Conservation (phyloP, 192 early-diverging fungal genomes). For the Backusella circina region DNA sequence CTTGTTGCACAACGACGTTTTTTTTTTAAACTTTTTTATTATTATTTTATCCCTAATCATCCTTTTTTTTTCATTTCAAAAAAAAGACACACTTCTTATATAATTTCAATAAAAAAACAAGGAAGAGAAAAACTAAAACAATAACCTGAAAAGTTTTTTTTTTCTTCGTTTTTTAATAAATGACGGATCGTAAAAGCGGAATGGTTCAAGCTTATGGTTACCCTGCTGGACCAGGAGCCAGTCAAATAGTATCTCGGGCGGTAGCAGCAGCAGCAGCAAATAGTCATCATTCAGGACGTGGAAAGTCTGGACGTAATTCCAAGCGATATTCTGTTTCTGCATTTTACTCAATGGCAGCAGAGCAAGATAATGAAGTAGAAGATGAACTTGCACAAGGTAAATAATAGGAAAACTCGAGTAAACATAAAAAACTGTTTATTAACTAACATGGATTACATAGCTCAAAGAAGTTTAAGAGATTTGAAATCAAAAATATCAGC, state of each 20-base stretch:
- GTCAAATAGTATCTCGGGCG: constrained; percentile 33
- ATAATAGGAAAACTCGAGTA: not conserved
- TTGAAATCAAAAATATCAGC: constrained; percentile 89
- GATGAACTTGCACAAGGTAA: constrained; percentile 92
- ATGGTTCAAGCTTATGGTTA: constrained; percentile 39
- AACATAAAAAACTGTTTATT: not conserved
- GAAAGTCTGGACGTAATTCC: constrained; percentile 25
- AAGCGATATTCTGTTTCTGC: constrained; percentile 74
- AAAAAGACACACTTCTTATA: not conserved
- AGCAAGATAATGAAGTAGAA: constrained; percentile 92
- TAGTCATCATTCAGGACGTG: constrained; percentile 24
- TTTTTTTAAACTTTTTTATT: not conserved
- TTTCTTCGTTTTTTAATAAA: not conserved
- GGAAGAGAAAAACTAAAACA: not conserved
- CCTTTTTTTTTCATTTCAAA: not conserved
- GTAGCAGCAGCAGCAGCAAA: constrained; percentile 39
- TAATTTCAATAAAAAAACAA: not conserved
- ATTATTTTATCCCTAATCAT: not conserved
- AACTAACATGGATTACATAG: constrained; percentile 34
- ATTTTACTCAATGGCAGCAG: constrained; percentile 83
- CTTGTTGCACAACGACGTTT: not conserved
- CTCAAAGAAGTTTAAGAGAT: constrained; percentile 83
- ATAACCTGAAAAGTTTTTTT: not conserved
- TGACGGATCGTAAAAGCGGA: constrained; percentile 36
- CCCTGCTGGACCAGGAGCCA: constrained; percentile 10